Evolutionary conservation across 768 basidiomycete species (phyloP).

Genomic region (Harrya chromipes): DNA sequence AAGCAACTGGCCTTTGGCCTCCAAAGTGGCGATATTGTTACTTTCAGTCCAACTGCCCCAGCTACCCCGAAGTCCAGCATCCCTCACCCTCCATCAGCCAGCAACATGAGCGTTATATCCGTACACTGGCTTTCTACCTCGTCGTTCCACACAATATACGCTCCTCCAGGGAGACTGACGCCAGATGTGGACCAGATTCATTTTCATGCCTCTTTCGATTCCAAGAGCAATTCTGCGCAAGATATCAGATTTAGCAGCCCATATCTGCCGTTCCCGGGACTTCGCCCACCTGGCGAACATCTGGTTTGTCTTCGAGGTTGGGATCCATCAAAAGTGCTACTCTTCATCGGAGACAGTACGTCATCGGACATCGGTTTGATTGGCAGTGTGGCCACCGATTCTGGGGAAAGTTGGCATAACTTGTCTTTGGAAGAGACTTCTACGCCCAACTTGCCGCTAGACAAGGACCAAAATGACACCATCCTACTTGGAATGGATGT

Average conservation of each 20-base stretch:
- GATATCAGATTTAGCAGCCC: conserved; percentile 40
- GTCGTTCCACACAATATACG: conserved; percentile 66
- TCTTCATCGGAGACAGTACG: conserved; percentile 48
- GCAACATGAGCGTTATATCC: conserved; percentile 46
- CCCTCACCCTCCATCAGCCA: conserved; percentile 49
- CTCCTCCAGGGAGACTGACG: conserved; percentile 37
- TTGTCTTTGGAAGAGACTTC: conserved; percentile 48
- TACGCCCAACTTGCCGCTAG: conserved; percentile 61
- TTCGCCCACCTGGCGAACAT: conserved; percentile 46
- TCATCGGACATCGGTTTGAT: conserved; percentile 50
- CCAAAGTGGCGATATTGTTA: conserved; percentile 65
- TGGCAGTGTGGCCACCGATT: conserved; percentile 29
- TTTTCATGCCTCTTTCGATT: conserved; percentile 39
- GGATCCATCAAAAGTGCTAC: conserved; percentile 41
- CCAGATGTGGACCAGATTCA: conserved; percentile 44
- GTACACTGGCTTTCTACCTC: conserved; percentile 67
- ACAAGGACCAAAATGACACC: conserved; percentile 68
- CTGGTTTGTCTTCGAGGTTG: conserved; percentile 39
- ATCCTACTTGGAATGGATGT: conserved; percentile 59
- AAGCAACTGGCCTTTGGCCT: conserved; percentile 80
- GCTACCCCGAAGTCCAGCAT: conserved; percentile 55
- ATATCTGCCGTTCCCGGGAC: conserved; percentile 43
- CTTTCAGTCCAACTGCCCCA: conserved; percentile 58
- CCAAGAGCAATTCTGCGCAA: conserved; percentile 37
- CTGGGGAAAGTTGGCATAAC: conserved; percentile 41